These are phyloP conservation scores for Epithele typhae DNA, from an alignment of 768 basidiomycete genomes.

Conservation along the genomic window DNA sequence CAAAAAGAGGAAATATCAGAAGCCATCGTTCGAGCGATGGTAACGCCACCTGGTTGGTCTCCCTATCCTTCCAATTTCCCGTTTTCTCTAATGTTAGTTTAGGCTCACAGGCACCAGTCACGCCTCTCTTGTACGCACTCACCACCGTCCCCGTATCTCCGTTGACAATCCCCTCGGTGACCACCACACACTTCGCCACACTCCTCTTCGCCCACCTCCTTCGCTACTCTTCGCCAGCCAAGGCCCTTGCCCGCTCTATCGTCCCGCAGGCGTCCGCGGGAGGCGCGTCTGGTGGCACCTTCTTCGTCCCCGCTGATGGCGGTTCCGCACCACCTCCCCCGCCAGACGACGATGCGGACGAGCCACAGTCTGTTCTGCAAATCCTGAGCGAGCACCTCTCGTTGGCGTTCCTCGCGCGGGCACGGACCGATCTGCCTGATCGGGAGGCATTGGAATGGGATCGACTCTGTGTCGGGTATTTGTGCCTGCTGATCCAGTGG, in stretches of 20 bases:
- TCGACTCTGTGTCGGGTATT: conserved; percentile 79
- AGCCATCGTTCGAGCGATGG: conserved; percentile 69
- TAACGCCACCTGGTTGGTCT: conserved; percentile 50
- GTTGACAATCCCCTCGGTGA: conserved; percentile 51
- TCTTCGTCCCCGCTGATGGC: conserved; percentile 76
- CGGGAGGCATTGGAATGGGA: conserved; percentile 87
- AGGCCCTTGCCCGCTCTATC: conserved; percentile 59
- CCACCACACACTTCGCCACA: conserved; percentile 68
- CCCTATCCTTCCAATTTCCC: background rate
- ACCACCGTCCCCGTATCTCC: conserved; percentile 57
- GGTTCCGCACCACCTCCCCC: conserved; percentile 32
- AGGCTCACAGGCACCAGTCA: conserved; percentile 41
- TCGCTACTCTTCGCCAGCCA: conserved; percentile 59
- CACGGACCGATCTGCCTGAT: conserved; percentile 60
- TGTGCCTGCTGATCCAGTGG: conserved; percentile 86
- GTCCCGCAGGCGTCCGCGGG: conserved; percentile 39
- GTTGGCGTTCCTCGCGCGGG: conserved; percentile 74
- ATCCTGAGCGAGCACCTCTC: conserved; percentile 90
- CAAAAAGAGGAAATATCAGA: conserved; percentile 66
- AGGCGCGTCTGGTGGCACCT: conserved; percentile 34
- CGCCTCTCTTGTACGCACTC: conserved; percentile 69
- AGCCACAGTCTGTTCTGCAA: conserved; percentile 72
- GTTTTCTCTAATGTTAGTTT: conserved; percentile 17
- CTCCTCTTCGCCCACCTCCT: conserved; percentile 80
- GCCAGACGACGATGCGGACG: conserved; percentile 39